Base-by-base conservation (phyloP, 2,329 filamentous ascomycete species). In the Apiospora pterosperma region DNA sequence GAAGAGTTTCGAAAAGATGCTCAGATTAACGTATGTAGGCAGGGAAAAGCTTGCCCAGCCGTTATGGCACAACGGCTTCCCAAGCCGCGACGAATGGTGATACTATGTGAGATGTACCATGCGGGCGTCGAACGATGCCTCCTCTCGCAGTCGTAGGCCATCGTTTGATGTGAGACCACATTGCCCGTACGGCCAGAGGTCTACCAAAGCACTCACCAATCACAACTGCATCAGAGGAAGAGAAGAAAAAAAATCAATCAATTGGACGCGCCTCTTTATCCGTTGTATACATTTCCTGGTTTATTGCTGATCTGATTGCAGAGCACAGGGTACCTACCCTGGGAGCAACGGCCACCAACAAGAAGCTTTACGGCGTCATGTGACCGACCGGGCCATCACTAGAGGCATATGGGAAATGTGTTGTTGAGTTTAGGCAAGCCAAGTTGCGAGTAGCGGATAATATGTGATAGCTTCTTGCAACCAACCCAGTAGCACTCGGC, bases 1-100 rank as follows among this genome's bases (percentile, higher is more conserved):
- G 55, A 58, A 58, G 39, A 55, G 62, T 68, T 66, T 67, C 62
- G 65, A 63, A 61, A 65, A 64, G 34, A 42, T 12, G 16, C 28
- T 34, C 16, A n/a, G 28, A 34, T 55, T 55, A 21, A 34, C n/a
- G 3, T 55, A 34, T 21, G 28, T 34, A 55, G 28, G 28, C 28
- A 28, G 14, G 25, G 31, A 19, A 7, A 52, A 8, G n/a, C 8
- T 10, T 7, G 14, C 7, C 28, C 11, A 55, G 48, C 14, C 48
- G 28, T 8, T 12, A 34, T 11, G 48, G 48, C 28, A 55, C 28
- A 55, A 5, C 28, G 16, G 19, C 25, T 55, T 55, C 7, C 16
- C 28, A 12, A n/a, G 48, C 28, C 19, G 16, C 12, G 28, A 34
- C 16, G 28, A 55, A 34, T 25, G 28, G 48, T 21, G 48, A 11